Evolutionary conservation across 2,329 filamentous ascomycete genomes (phyloP).

Genomic region (Paecilomyces formosus): DNA sequence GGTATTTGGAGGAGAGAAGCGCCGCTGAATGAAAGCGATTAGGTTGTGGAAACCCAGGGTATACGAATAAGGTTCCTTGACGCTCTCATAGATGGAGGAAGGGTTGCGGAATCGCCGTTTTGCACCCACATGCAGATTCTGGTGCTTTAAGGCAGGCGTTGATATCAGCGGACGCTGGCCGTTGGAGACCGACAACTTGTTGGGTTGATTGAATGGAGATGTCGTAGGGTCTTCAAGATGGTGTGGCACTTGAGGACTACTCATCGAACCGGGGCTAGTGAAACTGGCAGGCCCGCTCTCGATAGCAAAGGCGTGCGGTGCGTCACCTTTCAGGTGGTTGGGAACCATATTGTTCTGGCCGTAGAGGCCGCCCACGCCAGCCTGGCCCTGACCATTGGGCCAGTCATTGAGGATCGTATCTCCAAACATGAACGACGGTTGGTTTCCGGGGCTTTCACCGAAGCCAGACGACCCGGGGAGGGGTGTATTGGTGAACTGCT

Average conservation of each 20-base stretch:
- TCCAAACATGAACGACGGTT: constrained; percentile 38
- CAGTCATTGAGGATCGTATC: constrained; percentile 41
- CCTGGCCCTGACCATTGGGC: constrained; percentile 29
- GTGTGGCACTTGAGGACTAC: constrained; percentile 42
- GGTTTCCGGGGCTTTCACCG: constrained; percentile 37
- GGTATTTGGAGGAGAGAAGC: constrained; percentile 70
- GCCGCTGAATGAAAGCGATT: constrained; percentile 68
- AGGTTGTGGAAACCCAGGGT: constrained; percentile 84
- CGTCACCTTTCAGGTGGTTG: constrained; percentile 38
- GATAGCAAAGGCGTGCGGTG: constrained; percentile 54
- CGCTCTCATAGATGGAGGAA: constrained; percentile 77
- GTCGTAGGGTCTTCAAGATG: constrained; percentile 33
- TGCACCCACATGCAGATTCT: constrained; percentile 24
- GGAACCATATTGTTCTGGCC: constrained; percentile 28
- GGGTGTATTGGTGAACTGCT: constrained; percentile 31
- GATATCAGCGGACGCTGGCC: constrained; percentile 32
- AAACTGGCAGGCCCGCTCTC: constrained; percentile 50
- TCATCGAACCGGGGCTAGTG: constrained; percentile 51
- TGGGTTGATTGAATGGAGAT: constrained; percentile 15
- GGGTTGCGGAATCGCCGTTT: constrained; percentile 61
- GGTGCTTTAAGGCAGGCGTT: constrained; percentile 37
- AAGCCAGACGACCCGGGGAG: constrained; percentile 26
- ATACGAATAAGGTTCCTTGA: constrained; percentile 88
- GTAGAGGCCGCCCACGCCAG: constrained; percentile 29
- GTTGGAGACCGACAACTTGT: constrained; percentile 20